phyloP scores from a whole-genome alignment of 2,329 filamentous ascomycete species.

The Albophoma yamanashiensis region DNA sequence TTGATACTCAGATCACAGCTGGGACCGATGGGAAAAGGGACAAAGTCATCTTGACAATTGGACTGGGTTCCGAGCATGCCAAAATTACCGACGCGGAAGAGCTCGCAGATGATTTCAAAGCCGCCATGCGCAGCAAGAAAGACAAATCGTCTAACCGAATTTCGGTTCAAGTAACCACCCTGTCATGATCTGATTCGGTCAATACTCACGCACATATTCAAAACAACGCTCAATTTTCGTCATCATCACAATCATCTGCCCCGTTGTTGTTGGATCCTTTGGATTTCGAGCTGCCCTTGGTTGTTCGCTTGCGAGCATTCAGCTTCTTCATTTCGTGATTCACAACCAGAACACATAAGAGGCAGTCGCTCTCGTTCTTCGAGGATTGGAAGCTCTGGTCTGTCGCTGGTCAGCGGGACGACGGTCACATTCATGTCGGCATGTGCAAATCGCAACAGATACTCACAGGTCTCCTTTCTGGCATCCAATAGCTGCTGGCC shows the following conservation, averaged over 20 bases:
- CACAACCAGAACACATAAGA: conserved; percentile 23
- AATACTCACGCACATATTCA: not conserved
- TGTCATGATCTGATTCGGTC: conserved; percentile 8
- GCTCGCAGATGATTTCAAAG: conserved; percentile 22
- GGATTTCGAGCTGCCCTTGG: conserved; percentile 15
- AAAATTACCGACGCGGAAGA: conserved; percentile 21
- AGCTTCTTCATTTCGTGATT: conserved; percentile 29
- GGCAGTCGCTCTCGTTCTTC: conserved; percentile 18
- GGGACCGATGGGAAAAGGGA: conserved; percentile 21
- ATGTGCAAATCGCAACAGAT: not conserved
- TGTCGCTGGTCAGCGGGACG: conserved; percentile 11
- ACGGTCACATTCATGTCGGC: not conserved
- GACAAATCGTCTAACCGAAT: conserved; percentile 21
- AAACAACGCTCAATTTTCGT: conserved; percentile 9
- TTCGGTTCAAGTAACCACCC: conserved; percentile 16
- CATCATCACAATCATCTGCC: conserved; percentile 15
- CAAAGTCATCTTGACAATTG: conserved; percentile 25
- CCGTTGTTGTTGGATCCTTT: conserved; percentile 7
- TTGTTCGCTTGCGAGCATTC: conserved; percentile 19
- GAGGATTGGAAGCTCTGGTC: conserved; percentile 21
- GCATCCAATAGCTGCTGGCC: conserved; percentile 21
- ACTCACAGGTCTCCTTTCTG: conserved; percentile 25
- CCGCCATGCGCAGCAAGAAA: conserved; percentile 19
- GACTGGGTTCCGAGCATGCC: conserved; percentile 16
- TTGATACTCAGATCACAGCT: conserved; percentile 1